phyloP scores from a whole-genome alignment of 495 filamentous ascomycete genomes.

The Neurospora discreta region DNA sequence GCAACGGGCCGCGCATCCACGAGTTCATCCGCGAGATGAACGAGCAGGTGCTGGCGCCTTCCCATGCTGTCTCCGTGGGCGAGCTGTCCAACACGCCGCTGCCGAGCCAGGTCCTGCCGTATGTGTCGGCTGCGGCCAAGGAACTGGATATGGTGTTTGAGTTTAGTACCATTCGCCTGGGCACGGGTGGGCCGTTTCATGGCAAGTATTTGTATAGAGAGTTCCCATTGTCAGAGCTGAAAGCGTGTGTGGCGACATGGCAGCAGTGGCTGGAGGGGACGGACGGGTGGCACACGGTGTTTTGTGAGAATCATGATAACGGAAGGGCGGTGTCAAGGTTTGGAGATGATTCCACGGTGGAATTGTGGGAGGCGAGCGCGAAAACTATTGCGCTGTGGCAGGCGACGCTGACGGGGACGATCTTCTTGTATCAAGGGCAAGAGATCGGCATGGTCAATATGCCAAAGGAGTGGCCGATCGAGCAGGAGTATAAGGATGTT shows the following conservation, averaged over 20 bases:
- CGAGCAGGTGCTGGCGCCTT: slow-evolving; percentile 40
- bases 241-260: slow-evolving; percentile 42
- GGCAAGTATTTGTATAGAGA: slow-evolving; percentile 9
- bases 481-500: slow-evolving; percentile 53
- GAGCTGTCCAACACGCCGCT: slow-evolving; percentile 51
- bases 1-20: slow-evolving; percentile 51
- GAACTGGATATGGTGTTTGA: slow-evolving; percentile 63
- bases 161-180: slow-evolving; percentile 48
- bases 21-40: slow-evolving; percentile 50
- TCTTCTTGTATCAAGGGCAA: slow-evolving; percentile 63
- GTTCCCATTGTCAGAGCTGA: slow-evolving; percentile 40
- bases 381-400: slow-evolving; percentile 56
- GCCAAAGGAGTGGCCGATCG: slow-evolving; percentile 46
- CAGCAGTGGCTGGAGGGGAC: slow-evolving; percentile 49
- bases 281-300: slow-evolving; percentile 58
- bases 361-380: slow-evolving; percentile 34
- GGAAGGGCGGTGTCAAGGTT: slow-evolving; percentile 49
- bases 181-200: slow-evolving; percentile 28
- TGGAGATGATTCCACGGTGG: slow-evolving; percentile 33
- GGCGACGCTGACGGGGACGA: slow-evolving; percentile 19
- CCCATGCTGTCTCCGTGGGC: slow-evolving; percentile 53
- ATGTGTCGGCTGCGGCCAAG: slow-evolving; percentile 39
- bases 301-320: slow-evolving; percentile 59
- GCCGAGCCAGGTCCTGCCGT: slow-evolving; percentile 39
- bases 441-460: slow-evolving; percentile 60